Conservation (phyloP, 208 protist species). For the Leishmania braziliensis region DNA sequence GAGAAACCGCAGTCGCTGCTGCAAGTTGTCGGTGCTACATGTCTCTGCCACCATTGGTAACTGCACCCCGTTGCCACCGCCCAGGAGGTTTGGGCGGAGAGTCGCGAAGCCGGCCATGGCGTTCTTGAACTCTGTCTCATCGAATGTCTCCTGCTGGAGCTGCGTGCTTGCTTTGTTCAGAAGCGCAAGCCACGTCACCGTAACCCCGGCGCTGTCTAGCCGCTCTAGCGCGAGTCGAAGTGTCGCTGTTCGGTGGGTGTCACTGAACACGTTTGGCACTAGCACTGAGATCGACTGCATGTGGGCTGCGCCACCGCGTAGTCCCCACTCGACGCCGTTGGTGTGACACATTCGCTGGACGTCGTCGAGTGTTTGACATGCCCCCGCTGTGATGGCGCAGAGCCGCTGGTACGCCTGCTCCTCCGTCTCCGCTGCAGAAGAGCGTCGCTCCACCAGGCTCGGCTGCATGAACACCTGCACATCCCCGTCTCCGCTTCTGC, state of each 20-base stretch:
- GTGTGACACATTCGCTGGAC: slow-evolving; percentile 29
- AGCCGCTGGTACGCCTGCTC: slow-evolving; percentile 36
- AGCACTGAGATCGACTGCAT: slow-evolving; percentile 21
- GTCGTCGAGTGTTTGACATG: slow-evolving; percentile 32
- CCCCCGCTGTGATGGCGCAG: slow-evolving; percentile 38
- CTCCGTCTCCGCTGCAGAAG: slow-evolving; percentile 17
- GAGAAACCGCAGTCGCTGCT: slow-evolving; percentile 25
- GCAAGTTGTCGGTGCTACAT: slow-evolving; percentile 32
- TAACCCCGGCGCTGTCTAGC: slow-evolving; percentile 24
- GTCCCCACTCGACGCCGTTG: slow-evolving; percentile 17
- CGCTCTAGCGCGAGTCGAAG: slow-evolving; percentile 42
- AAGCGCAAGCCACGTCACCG: slow-evolving; percentile 40
- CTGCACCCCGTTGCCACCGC: not conserved
- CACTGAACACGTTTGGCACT: slow-evolving; percentile 34
- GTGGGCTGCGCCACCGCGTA: not conserved
- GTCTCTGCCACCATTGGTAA: slow-evolving; percentile 30
- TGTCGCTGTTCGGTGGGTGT: slow-evolving; percentile 37
- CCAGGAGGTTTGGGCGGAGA: not conserved
- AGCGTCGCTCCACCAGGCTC: slow-evolving; percentile 33
- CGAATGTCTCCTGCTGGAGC: slow-evolving; percentile 53
- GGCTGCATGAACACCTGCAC: slow-evolving; percentile 44
- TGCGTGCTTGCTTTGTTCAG: slow-evolving; percentile 37
- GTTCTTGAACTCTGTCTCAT: slow-evolving; percentile 37
- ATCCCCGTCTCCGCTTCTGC: slow-evolving; percentile 23
- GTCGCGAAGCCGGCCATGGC: slow-evolving; percentile 16